These are phyloP conservation scores for Wickerhamiella occidentalis DNA, from an alignment of 805 yeast genomes.

Conservation along the genomic window DNA sequence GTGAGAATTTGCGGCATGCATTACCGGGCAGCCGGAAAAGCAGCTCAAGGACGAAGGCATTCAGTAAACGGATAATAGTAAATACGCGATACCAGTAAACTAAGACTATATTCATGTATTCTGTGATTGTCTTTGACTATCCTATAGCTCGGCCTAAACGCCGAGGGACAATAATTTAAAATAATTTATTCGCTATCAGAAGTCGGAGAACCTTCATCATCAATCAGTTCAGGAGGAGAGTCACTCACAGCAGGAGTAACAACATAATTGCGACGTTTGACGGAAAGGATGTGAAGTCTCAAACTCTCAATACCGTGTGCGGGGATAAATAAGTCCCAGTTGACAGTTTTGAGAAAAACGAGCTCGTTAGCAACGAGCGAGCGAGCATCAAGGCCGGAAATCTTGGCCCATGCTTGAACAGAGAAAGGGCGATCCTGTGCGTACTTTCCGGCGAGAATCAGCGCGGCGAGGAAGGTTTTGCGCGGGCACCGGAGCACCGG, in stretches of 20 bases:
- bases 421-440: conserved; percentile 61
- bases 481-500: conserved; percentile 39
- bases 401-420: conserved; percentile 59
- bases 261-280: background rate
- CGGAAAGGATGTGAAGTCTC: background rate
- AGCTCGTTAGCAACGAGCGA: conserved; percentile 46
- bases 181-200: conserved; percentile 2
- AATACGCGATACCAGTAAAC: too few relatives aligned
- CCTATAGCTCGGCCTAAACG: too few relatives aligned
- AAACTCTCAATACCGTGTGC: conserved; percentile 17
- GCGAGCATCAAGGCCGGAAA: conserved; percentile 47
- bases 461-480: conserved; percentile 51
- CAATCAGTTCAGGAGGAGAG: conserved; percentile 3
- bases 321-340: conserved; percentile 47
- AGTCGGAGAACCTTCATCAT: conserved; percentile 3
- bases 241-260: background rate
- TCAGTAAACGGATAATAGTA: too few relatives aligned
- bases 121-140: too few relatives aligned
- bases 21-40: too few relatives aligned
- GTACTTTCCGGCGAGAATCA: conserved; percentile 63
- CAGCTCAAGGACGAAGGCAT: too few relatives aligned
- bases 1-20: conserved; percentile 1
- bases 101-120: too few relatives aligned
- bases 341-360: conserved; percentile 39
- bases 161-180: too few relatives aligned